Evolutionary conservation across 345 rosid genomes (phyloP).

Genomic region (Mangifera indica): DNA sequence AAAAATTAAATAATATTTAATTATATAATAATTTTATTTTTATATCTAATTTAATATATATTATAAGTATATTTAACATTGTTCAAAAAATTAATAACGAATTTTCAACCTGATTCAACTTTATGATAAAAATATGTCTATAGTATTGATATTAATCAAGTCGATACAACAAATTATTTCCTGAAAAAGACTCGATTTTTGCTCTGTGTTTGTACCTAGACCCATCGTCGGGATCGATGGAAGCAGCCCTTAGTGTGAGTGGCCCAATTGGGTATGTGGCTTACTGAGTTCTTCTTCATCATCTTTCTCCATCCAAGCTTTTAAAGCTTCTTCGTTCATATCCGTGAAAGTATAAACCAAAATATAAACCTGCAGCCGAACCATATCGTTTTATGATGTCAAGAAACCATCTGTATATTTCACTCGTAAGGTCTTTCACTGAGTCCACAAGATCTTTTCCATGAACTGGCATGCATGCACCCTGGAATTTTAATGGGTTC

Average conservation of each 20-base stretch:
- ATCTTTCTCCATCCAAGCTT: constrained; percentile 18
- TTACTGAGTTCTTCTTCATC: constrained; percentile 13
- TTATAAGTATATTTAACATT: no score
- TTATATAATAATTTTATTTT: no score
- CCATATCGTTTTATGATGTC: constrained; percentile 22
- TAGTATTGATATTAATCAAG: no score
- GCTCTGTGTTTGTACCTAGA: no score
- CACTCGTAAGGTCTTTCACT: constrained; percentile 28
- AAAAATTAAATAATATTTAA: no score
- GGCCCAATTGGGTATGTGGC: constrained; percentile 42
- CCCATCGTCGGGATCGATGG: neutral
- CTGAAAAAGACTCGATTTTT: no score
- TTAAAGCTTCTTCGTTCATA: constrained; percentile 36
- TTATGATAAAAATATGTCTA: no score
- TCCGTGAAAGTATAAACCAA: constrained; percentile 40
- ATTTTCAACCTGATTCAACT: no score
- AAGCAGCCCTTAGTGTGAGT: constrained; percentile 10
- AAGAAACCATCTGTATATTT: constrained; percentile 38
- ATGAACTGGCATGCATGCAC: constrained; percentile 40
- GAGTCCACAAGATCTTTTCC: constrained; percentile 38
- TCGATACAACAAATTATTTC: no score
- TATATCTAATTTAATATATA: no score
- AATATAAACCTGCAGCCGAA: constrained; percentile 37
- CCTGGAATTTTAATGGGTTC: constrained; percentile 47
- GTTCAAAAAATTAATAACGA: no score